Conservation (phyloP, 768 basidiomycete genomes). For the Tricholoma hemisulphureum region DNA sequence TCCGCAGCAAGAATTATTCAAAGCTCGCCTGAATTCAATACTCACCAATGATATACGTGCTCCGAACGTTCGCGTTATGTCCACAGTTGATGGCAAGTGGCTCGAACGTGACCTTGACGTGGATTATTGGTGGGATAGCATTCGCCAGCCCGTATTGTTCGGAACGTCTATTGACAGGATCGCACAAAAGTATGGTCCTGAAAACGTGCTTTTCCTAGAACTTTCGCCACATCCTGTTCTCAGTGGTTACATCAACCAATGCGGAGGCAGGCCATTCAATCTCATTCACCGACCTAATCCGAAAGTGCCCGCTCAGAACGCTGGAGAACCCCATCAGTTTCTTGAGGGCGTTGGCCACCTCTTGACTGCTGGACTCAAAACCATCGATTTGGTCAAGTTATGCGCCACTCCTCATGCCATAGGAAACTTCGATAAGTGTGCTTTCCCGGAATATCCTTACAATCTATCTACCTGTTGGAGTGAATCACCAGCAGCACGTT, state of each 20-base stretch:
- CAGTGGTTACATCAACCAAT: slow-evolving; percentile 3
- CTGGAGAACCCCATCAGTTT: neutral
- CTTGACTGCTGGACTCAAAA: neutral
- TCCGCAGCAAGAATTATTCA: neutral
- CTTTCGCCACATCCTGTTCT: slow-evolving; percentile 9
- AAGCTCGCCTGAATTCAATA: neutral
- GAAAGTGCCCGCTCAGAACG: neutral
- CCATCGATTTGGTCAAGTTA: neutral
- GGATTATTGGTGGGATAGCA: slow-evolving; percentile 2
- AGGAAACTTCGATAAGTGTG: neutral
- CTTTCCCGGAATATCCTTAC: neutral
- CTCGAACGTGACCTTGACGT: neutral
- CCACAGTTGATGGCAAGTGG: neutral
- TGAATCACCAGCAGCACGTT: slow-evolving; percentile 3
- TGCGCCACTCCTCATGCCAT: neutral
- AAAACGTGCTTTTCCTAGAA: slow-evolving; percentile 6
- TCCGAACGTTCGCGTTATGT: neutral
- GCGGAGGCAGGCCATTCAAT: neutral
- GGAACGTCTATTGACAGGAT: neutral
- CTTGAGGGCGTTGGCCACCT: neutral
- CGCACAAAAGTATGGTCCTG: neutral
- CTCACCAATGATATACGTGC: neutral
- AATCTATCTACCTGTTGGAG: slow-evolving; percentile 6
- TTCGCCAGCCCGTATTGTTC: neutral
- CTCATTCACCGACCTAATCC: neutral